Percentiles rank a stretch among this genome's conserved stretches.
Conservation (phyloP, 495 filamentous ascomycete species). For the Symbiotaphrina buchneri region DNA sequence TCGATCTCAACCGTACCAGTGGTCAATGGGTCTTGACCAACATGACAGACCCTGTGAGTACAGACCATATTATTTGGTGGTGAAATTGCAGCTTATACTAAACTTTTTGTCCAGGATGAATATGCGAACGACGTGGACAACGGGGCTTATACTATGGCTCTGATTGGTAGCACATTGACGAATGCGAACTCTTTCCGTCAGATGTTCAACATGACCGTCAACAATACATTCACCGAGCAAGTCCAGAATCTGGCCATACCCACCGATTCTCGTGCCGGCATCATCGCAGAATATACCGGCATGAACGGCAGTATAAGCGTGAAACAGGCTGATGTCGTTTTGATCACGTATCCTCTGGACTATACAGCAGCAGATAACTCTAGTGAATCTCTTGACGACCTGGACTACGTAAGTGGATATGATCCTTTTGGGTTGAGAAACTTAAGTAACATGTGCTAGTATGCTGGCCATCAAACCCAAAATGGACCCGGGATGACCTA, state of each 20-base stretch:
- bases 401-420: conserved; percentile 26
- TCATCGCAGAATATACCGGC: conserved; percentile 43
- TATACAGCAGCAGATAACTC: conserved; percentile 32
- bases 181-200: conserved; percentile 31
- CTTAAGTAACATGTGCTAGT: conserved; percentile 11
- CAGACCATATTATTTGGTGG: neutral
- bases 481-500: conserved; percentile 47
- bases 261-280: conserved; percentile 24
- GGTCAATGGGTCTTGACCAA: conserved; percentile 28
- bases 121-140: conserved; percentile 53
- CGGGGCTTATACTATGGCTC: conserved; percentile 49
- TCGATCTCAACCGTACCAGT: conserved; percentile 26
- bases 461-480: conserved; percentile 36
- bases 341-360: conserved; percentile 33
- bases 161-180: conserved; percentile 32
- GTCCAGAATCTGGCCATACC: conserved; percentile 27
- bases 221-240: conserved; percentile 27
- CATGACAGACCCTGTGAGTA: conserved; percentile 48
- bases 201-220: conserved; percentile 26
- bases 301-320: conserved; percentile 40
- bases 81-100: neutral
- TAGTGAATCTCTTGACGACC: conserved; percentile 25
- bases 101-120: conserved; percentile 26
- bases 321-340: conserved; percentile 43
- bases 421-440: neutral